Conservation (phyloP, 169 alveolate genomes). For the Eimeria praecox region DNA sequence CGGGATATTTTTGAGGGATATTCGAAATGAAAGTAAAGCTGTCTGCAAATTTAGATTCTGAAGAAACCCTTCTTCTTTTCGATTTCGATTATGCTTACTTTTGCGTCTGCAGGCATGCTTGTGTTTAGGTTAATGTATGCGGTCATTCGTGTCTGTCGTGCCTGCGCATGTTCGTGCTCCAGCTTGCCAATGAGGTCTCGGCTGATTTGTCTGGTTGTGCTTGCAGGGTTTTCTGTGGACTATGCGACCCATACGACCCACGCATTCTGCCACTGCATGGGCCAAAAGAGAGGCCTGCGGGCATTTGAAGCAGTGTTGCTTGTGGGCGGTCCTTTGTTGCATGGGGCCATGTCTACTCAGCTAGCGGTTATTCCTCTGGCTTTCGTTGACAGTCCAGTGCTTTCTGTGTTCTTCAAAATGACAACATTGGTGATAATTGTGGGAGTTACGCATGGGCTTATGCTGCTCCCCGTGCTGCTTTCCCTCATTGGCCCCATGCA, state of each 20-base stretch:
- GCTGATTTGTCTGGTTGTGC: neutral
- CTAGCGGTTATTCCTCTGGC: constrained; percentile 88
- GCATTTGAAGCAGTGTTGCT: constrained; percentile 90
- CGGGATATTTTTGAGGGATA: neutral
- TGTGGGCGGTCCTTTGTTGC: constrained; percentile 90
- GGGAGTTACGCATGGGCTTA: constrained; percentile 82
- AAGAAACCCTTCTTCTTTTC: neutral
- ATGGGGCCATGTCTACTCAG: constrained; percentile 91
- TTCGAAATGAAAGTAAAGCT: neutral
- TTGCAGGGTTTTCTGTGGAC: constrained; percentile 89
- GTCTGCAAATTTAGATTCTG: neutral
- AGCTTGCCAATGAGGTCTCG: neutral
- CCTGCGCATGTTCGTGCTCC: neutral
- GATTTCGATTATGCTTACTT: neutral
- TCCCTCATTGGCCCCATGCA: constrained; percentile 83
- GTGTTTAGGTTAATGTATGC: neutral
- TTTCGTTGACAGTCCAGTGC: constrained; percentile 87
- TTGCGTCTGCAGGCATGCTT: neutral
- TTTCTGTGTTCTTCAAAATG: constrained; percentile 89
- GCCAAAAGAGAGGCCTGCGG: constrained; percentile 87
- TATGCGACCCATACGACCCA: constrained; percentile 91
- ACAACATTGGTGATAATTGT: constrained; percentile 87
- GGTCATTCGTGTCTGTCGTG: neutral
- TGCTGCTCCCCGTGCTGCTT: constrained; percentile 82
- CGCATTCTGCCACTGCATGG: constrained; percentile 90